phyloP scores from a whole-genome alignment of 2,329 filamentous ascomycete species.

The Talaromyces rugulosus region DNA sequence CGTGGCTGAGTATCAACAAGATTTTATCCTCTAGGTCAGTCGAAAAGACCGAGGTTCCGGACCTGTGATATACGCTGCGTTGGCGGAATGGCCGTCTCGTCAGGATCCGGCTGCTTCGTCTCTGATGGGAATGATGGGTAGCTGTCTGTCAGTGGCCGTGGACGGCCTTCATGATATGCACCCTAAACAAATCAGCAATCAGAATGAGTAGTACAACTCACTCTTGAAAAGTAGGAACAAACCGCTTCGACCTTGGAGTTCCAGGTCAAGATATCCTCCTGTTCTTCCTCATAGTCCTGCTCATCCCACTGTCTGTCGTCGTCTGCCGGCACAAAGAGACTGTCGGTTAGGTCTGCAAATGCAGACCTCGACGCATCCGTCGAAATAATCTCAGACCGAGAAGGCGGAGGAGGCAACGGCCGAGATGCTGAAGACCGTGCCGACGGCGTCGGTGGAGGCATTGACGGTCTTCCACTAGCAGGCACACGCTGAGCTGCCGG shows the following conservation, averaged over 20 bases:
- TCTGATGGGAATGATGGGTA: constrained; percentile 7
- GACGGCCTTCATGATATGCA: constrained; percentile 13
- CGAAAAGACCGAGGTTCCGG: constrained; percentile 40
- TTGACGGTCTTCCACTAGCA: constrained; percentile 7
- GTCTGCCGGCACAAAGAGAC: constrained; percentile 59
- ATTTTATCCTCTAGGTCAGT: constrained; percentile 24
- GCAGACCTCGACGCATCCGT: constrained; percentile 25
- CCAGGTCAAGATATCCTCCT: constrained; percentile 60
- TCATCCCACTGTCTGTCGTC: constrained; percentile 61
- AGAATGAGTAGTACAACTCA: not conserved
- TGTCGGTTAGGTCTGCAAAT: constrained; percentile 51
- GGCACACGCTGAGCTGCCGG: constrained; percentile 29
- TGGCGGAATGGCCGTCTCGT: constrained; percentile 41
- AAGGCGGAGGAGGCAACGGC: constrained; percentile 20
- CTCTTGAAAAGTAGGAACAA: constrained; percentile 14
- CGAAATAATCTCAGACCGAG: constrained; percentile 17
- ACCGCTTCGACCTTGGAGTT: constrained; percentile 53
- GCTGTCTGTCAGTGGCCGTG: constrained; percentile 7
- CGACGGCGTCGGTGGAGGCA: constrained; percentile 27
- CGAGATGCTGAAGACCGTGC: constrained; percentile 29
- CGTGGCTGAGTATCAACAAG: not conserved
- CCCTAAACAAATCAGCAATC: constrained; percentile 5
- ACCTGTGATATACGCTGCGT: constrained; percentile 48
- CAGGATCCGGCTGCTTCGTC: constrained; percentile 15
- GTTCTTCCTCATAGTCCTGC: constrained; percentile 46